Evolutionary conservation across 768 basidiomycete species (phyloP), one percentile per base, ranked within the genome.

Genomic region (Kockovaella imperatae): DNA sequence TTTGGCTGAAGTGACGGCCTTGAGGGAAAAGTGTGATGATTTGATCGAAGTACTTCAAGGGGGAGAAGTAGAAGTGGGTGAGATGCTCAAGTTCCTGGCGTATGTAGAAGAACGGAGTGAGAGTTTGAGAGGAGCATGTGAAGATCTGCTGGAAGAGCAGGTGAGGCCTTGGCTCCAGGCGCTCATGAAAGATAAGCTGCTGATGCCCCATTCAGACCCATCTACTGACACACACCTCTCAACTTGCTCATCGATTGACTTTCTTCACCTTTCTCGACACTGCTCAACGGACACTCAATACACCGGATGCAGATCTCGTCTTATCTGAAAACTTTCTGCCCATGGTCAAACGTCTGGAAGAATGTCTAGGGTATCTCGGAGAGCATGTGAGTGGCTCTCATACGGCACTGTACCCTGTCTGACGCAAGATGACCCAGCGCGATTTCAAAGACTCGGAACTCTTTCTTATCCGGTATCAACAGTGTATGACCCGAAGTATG

Each of bases 401-500:
- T 30, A 18, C 31, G 34, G 23, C 15, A 8, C 24, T 49, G 18
- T 32, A 10, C 45, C 26, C 25, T 35, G 45, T 40, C 17, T 13
- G 15, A 31, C 3, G 24, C 2, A 28, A 35, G 34, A 44, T 52
- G 31, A 52, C 43, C 15, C 60, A 97, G 90, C 80, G 87, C 54
- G 83, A 90, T 68, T 99, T 83, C 73, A 79, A 79, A 56, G 95
- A 97, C 74, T 83, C 89, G 6, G 89, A 96, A 60, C 75, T 99
- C 17, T 96, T 95, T 69, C 75, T 95, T n/a, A 77, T 99, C 25
- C 82, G 95, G 20, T 97, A 91, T 72, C 93, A 95, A 63, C 95
- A 99, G 71, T 99, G 95, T 68, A 84, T 97, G 80, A 95, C 89
- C 0, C 81, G 95, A 23, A 86, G 88, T 8, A 96, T 97, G 93